A percentile compares a stretch with the other conserved stretches of the same genome.
Conservation (phyloP, 495 filamentous ascomycete genomes). For the Entonaema liquescens region DNA sequence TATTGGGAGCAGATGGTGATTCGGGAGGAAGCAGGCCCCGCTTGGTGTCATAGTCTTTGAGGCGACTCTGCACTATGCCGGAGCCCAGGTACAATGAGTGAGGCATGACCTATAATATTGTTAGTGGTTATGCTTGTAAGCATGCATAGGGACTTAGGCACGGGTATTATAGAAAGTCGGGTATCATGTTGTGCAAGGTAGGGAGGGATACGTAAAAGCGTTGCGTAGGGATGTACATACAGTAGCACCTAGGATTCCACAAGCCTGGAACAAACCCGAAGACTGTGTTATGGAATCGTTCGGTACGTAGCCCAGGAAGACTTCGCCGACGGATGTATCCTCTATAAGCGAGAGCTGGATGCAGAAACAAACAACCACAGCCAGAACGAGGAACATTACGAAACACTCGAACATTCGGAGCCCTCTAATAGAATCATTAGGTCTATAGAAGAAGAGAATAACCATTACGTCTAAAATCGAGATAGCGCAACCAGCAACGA, state of each 20-base stretch:
- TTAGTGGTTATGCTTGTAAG: not conserved
- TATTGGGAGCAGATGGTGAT: conserved; percentile 39
- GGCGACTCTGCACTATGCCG: conserved; percentile 83
- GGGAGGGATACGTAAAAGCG: not conserved
- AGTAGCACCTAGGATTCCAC: conserved; percentile 90
- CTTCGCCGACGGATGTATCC: conserved; percentile 72
- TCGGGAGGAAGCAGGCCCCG: conserved; percentile 61
- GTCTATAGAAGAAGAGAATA: conserved; percentile 86
- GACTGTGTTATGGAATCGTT: conserved; percentile 74
- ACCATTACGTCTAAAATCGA: conserved; percentile 85
- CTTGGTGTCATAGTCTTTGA: conserved; percentile 77
- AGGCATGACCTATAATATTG: conserved; percentile 71
- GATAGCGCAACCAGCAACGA: conserved; percentile 87
- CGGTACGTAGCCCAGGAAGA: conserved; percentile 86
- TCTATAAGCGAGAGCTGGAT: conserved; percentile 84
- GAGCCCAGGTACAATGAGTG: conserved; percentile 91
- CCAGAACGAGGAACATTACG: conserved; percentile 80
- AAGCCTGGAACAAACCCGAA: conserved; percentile 82
- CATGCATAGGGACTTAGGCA: not conserved
- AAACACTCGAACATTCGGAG: conserved; percentile 82
- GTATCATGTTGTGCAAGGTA: not conserved
- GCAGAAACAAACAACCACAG: conserved; percentile 90
- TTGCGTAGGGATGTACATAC: conserved; percentile 45
- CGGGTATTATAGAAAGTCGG: not conserved
- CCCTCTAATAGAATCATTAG: conserved; percentile 74